Percentiles rank a stretch among this genome's conserved stretches.
phyloP scores from a whole-genome alignment of 805 yeast species.

The Ogataea trehaloabstinens region DNA sequence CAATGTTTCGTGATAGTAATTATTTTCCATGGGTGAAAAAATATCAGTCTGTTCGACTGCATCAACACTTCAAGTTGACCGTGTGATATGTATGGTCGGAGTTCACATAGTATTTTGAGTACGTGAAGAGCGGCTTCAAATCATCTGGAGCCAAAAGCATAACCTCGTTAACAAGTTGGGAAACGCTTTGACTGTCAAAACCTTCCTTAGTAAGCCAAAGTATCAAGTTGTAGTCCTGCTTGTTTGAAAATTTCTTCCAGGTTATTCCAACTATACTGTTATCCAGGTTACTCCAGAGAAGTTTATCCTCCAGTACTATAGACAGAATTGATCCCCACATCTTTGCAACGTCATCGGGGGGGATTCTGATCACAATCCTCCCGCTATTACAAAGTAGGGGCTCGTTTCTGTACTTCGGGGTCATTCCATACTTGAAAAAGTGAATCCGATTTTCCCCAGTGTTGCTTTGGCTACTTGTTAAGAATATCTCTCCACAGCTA shows the following conservation, averaged over 20 bases:
- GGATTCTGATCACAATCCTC: conserved; percentile 14
- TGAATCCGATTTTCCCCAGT: conserved; percentile 11
- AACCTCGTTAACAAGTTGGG: conserved; percentile 16
- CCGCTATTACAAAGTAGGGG: conserved; percentile 18
- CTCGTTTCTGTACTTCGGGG: conserved; percentile 19
- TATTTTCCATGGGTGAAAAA: background rate
- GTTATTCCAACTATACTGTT: conserved; percentile 18
- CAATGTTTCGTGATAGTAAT: too few relatives aligned
- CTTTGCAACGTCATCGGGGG: conserved; percentile 10
- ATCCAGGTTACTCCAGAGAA: conserved; percentile 19
- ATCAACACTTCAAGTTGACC: conserved; percentile 10
- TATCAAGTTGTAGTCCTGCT: conserved; percentile 12
- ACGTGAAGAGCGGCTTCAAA: conserved; percentile 17
- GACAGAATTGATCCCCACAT: conserved; percentile 15
- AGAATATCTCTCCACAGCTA: conserved; percentile 11
- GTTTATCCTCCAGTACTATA: conserved; percentile 15
- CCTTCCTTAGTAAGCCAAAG: conserved; percentile 19
- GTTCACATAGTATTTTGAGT: conserved; percentile 17
- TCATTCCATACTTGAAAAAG: conserved; percentile 20
- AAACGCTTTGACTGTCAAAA: conserved; percentile 11
- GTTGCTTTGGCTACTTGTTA: background rate
- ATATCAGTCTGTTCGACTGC: conserved; percentile 1
- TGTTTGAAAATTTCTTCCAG: conserved; percentile 14
- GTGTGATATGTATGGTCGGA: conserved; percentile 16
- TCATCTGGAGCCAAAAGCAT: conserved; percentile 14